Evolutionary conservation across 257 asterid genomes (phyloP).

Genomic region (Lantana camara): DNA sequence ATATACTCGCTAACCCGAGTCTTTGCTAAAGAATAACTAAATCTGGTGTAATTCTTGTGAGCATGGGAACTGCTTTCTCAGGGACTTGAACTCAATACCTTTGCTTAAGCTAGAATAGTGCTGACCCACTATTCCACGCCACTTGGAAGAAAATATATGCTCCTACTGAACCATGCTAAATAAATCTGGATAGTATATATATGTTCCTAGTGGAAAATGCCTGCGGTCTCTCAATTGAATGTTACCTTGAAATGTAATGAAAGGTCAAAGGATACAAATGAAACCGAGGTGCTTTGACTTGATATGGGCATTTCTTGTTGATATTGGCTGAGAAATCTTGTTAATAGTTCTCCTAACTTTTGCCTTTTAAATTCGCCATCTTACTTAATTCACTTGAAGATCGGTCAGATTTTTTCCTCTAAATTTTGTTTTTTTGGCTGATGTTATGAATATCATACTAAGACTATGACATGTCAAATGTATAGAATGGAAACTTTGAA

Average conservation of each 20-base stretch:
- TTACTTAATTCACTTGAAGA: neutral
- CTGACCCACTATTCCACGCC: too few relatives aligned
- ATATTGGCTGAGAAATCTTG: neutral
- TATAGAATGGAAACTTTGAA: constrained; percentile 85
- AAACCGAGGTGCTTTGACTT: neutral
- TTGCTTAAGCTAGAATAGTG: too few relatives aligned
- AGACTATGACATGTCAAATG: constrained; percentile 23
- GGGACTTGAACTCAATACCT: too few relatives aligned
- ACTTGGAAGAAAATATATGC: too few relatives aligned
- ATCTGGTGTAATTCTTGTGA: too few relatives aligned
- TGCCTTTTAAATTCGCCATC: neutral
- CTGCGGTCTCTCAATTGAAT: neutral
- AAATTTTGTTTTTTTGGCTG: neutral
- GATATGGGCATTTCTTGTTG: neutral
- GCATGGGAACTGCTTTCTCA: too few relatives aligned
- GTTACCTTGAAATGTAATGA: neutral
- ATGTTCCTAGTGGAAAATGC: neutral
- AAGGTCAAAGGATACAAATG: neutral
- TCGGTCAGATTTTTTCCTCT: constrained; percentile 1
- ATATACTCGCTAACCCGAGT: neutral
- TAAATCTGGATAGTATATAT: too few relatives aligned
- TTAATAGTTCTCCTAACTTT: neutral
- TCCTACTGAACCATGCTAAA: too few relatives aligned
- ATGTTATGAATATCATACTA: constrained; percentile 14
- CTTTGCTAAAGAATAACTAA: neutral